phyloP scores from a whole-genome alignment of 108 stramenopile species.

The Pseudonitzschia delicatissima region DNA sequence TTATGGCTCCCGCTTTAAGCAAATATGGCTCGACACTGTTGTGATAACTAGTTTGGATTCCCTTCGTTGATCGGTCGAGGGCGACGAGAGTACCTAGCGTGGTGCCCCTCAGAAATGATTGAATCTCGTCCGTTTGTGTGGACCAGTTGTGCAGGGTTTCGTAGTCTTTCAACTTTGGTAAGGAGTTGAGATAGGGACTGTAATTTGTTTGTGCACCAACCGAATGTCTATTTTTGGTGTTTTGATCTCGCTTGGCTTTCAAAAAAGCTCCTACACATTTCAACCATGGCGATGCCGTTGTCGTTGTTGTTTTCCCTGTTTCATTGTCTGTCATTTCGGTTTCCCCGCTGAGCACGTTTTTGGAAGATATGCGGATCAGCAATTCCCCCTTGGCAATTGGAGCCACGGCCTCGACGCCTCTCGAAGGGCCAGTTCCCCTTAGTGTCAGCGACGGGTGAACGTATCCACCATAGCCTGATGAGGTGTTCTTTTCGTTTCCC shows the following conservation, averaged over 20 bases:
- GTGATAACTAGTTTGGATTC: slow-evolving; percentile 46
- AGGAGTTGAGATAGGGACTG: slow-evolving; percentile 54
- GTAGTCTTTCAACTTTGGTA: slow-evolving; percentile 48
- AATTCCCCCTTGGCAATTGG: slow-evolving; percentile 57
- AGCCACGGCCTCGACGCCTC: slow-evolving; percentile 56
- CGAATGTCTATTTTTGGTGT: background rate
- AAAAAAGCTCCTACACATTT: slow-evolving; percentile 56
- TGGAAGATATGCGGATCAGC: slow-evolving; percentile 62
- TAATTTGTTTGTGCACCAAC: background rate
- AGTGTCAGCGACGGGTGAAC: slow-evolving; percentile 28
- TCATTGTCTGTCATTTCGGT: slow-evolving; percentile 2
- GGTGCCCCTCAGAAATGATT: slow-evolving; percentile 54
- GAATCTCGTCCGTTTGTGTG: slow-evolving; percentile 40
- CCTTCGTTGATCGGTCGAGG: slow-evolving; percentile 27
- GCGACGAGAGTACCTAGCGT: slow-evolving; percentile 33
- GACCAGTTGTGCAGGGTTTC: slow-evolving; percentile 73
- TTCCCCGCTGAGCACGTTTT: slow-evolving; percentile 50
- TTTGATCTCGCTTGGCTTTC: background rate
- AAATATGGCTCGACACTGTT: slow-evolving; percentile 57
- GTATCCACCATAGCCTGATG: slow-evolving; percentile 16
- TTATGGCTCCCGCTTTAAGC: slow-evolving; percentile 24
- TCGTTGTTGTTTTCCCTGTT: slow-evolving; percentile 22
- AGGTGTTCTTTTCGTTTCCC: background rate
- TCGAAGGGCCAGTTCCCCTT: background rate
- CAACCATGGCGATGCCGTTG: slow-evolving; percentile 52